Evolutionary conservation across 176 grass and related monocot genomes (phyloP).

Genomic region (Oryza nivara): DNA sequence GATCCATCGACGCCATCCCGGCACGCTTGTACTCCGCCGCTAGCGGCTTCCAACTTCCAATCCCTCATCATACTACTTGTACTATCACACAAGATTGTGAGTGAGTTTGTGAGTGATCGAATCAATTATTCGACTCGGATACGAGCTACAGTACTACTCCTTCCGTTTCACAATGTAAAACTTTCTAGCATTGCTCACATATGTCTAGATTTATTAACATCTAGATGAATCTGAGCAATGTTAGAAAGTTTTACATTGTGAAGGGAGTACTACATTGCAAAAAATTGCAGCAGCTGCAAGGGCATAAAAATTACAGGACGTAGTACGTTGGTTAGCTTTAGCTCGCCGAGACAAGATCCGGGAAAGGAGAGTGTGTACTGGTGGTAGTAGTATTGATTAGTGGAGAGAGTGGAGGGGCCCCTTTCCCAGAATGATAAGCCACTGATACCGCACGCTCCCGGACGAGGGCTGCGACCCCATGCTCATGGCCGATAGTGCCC

Average conservation of each 20-base stretch:
- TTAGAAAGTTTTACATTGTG: too few relatives aligned
- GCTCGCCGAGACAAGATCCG: slow-evolving; percentile 40
- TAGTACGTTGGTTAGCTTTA: not conserved
- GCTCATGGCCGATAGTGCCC: not conserved
- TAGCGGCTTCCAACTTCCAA: not conserved
- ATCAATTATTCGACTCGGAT: too few relatives aligned
- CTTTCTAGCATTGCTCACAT: too few relatives aligned
- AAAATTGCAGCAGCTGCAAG: too few relatives aligned
- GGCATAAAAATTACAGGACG: too few relatives aligned
- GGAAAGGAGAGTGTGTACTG: slow-evolving; percentile 25
- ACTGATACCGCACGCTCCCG: not conserved
- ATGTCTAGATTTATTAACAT: too few relatives aligned
- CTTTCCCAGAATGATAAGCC: not conserved
- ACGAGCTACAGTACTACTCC: too few relatives aligned
- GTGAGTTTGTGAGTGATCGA: too few relatives aligned
- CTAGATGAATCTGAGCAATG: accelerated
- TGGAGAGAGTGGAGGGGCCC: not conserved
- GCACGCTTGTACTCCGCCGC: not conserved
- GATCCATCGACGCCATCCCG: not conserved
- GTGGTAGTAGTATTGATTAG: too few relatives aligned
- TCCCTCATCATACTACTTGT: not conserved
- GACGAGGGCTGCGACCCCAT: not conserved
- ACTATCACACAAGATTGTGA: too few relatives aligned
- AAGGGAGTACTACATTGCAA: too few relatives aligned
- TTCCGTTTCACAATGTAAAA: too few relatives aligned